phyloP scores from a whole-genome alignment of 345 rosid genomes.

The Abelmoschus esculentus region DNA sequence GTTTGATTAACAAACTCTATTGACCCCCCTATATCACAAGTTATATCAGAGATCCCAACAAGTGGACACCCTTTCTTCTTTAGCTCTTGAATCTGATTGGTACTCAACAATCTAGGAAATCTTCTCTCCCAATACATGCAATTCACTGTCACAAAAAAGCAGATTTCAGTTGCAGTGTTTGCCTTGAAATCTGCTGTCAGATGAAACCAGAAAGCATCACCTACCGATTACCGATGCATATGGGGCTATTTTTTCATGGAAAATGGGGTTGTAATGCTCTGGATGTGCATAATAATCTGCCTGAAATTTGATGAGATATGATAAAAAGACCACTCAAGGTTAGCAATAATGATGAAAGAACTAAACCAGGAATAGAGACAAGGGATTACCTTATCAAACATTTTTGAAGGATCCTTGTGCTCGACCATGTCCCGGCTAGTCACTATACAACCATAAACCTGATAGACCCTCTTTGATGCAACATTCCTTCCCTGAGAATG shows the following conservation, averaged over 20 bases:
- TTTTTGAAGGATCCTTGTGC: constrained; percentile 58
- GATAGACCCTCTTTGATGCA: constrained; percentile 54
- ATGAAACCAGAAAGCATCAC: constrained; percentile 13
- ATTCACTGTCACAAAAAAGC: constrained; percentile 45
- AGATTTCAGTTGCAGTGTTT: constrained; percentile 7
- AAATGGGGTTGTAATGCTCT: constrained; percentile 68
- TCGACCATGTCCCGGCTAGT: constrained; percentile 78
- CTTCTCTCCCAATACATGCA: constrained; percentile 97
- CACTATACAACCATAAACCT: constrained; percentile 79
- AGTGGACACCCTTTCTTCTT: constrained; percentile 58
- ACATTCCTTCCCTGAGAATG: constrained; percentile 37
- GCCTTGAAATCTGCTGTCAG: background rate
- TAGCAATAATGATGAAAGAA: constrained; percentile 1
- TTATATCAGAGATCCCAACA: constrained; percentile 82
- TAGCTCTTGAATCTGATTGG: constrained; percentile 57
- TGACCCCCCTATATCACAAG: constrained; percentile 85
- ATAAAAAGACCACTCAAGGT: background rate
- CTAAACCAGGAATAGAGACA: constrained; percentile 1
- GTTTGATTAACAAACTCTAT: constrained; percentile 71
- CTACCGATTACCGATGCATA: constrained; percentile 81
- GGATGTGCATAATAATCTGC: constrained; percentile 91
- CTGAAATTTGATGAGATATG: constrained; percentile 32
- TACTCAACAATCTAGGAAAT: constrained; percentile 69
- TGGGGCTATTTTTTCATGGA: constrained; percentile 71
- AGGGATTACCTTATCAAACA: constrained; percentile 60